These are phyloP conservation scores for Trichoderma oligosporum DNA, from an alignment of 2,329 filamentous ascomycete species.

Conservation along the genomic window DNA sequence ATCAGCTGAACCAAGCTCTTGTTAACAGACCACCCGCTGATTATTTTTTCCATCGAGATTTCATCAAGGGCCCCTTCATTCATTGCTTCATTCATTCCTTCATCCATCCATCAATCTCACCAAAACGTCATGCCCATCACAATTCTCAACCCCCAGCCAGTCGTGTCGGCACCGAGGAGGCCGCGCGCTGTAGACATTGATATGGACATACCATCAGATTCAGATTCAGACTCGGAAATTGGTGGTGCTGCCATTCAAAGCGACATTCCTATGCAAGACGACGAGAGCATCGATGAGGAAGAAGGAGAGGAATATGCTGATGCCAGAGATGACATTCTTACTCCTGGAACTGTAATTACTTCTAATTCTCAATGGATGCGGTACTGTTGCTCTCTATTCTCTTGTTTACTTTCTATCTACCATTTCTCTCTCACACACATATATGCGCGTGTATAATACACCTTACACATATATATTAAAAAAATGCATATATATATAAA, in stretches of 20 bases:
- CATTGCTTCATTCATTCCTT: not conserved
- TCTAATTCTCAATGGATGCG: conserved; percentile 96
- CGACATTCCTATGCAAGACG: conserved; percentile 43
- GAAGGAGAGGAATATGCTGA: conserved; percentile 18
- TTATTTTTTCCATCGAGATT: no score
- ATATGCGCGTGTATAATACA: not conserved
- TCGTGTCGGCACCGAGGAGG: conserved; percentile 25
- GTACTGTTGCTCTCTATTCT: conserved; percentile 33
- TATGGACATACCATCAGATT: conserved; percentile 35
- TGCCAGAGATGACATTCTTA: conserved; percentile 60
- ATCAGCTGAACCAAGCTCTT: no score
- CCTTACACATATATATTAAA: not conserved
- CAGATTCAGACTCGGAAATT: conserved; percentile 36
- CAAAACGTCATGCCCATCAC: conserved; percentile 44
- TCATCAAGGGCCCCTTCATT: no score
- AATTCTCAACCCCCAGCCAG: conserved; percentile 42
- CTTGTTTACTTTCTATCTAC: no score
- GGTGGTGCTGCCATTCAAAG: conserved; percentile 45
- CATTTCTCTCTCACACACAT: not conserved
- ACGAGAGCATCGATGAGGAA: conserved; percentile 37
- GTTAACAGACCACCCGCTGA: no score
- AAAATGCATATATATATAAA: not conserved
- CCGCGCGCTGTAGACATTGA: conserved; percentile 16
- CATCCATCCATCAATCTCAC: conserved; percentile 20
- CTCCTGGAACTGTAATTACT: conserved; percentile 84